Base-by-base conservation (phyloP, 169 alveolate genomes). In the Babesia gibsoni region DNA sequence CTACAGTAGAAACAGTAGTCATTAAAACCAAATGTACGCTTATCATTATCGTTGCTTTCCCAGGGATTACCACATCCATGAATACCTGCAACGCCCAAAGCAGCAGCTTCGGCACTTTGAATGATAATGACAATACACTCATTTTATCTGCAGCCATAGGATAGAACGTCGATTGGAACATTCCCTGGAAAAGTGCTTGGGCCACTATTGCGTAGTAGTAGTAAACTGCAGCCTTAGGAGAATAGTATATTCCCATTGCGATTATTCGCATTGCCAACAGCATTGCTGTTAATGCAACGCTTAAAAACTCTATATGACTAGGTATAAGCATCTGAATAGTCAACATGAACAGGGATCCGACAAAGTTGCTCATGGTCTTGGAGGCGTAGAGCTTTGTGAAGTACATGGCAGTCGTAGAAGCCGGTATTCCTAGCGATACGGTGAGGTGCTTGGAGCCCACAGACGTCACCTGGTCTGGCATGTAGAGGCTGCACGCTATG, bases 381-480 rank as follows among this genome's bases (percentile, higher is more conserved):
- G 52, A 35, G 36, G 57, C 59, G 30, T 56, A 48, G 16, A 73
- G 41, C 68, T 73, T 73, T 3, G 84, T 53, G 29, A 50, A 25
- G 45, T 73, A 73, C 39, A 59, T 29, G 1, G 59, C 78, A 2
- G 84, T 59, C 23, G 41, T 59, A 7, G 42, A 29, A n/a, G 50
- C 35, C 18, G 84, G 84, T 20, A 73, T 36, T 20, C 36, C 29
- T 46, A 75, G 39, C 7, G 80, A 39, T 1, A 65, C 84, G 14
- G 74, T 66, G 43, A 75, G 20, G 41, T 75, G 80, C 48, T 42
- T 52, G n/a, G 68, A 65, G 7, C 58, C 61, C 3, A 50, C 52
- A 10, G 80, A 30, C 2, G 68, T 29, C 16, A 43, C 20, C 59
- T 65, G 77, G 58, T 59, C 54, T 7, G 84, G 84, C 79, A 75